Evolutionary conservation across 2,329 filamentous ascomycete genomes (phyloP), one percentile per base, ranked within the genome.

Genomic region (Davidsoniella eucalypti): DNA sequence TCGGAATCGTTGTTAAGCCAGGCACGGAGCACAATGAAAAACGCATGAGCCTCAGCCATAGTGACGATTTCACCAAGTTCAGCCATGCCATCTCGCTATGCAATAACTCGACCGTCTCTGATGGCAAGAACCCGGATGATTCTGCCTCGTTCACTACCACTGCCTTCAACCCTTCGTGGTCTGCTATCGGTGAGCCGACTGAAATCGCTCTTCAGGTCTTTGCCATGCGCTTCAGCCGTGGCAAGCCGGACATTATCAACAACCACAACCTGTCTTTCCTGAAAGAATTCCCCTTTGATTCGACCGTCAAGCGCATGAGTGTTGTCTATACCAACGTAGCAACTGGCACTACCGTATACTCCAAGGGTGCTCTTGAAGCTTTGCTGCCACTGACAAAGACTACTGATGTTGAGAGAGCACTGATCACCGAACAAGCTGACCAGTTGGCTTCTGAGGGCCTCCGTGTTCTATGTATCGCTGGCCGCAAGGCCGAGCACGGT

Each of bases 181-280:
- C 67, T 40, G 76, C 76, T 17, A 65, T 78, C 40, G 80, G 79
- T 45, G 78, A 83, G 56, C 78, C 80, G 3, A 86, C 82, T 3
- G 82, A 86, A 57, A 83, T 86, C 53, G 81, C 82, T 9, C 73
- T 86, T 14, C 79, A 83, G 55, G 80, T 85, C 8, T 80, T 86
- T 54, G 80, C 81, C 44, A 78, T 80, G 65, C 76, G 82, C 16
- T 84, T 84, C 56, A 69, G 71, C 26, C 69, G 71, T 53, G 69
- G 66, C 47, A 72, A 71, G 59, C 58, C 63, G 1, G 61, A 64
- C 3, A 56, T 70, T 17, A 52, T 66, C 8, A 57, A 61, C 21
- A 60, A 61, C 18, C 63, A 63, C n/a, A 57, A 60, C 21, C 68
- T 70, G 51, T 62, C 64, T 38, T 64, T 80, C 42, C 57, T 82